Percentiles rank a stretch among this genome's conserved stretches.
phyloP scores from a whole-genome alignment of 2,329 filamentous ascomycete genomes.

The Rhexocercosporidium sp. region DNA sequence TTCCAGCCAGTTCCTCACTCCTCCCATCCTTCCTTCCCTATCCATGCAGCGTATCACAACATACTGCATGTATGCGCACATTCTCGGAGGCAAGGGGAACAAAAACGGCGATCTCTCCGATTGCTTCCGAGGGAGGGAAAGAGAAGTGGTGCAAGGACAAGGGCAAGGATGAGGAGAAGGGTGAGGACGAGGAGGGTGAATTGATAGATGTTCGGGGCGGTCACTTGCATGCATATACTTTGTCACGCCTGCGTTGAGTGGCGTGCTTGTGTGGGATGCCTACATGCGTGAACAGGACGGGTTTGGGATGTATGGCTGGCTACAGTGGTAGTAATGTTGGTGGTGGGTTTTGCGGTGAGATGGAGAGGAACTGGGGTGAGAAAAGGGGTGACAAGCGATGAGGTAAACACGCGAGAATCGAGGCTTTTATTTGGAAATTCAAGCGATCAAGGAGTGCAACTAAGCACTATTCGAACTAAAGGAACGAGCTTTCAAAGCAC shows the following conservation, averaged over 20 bases:
- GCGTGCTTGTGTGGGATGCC: background rate
- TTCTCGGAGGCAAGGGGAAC: background rate
- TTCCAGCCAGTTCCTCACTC: too few relatives aligned
- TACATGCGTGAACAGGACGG: constrained; percentile 11
- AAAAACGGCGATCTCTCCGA: background rate
- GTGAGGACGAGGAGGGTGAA: background rate
- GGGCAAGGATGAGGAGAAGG: too few relatives aligned
- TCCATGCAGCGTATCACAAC: background rate
- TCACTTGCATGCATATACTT: constrained; percentile 12
- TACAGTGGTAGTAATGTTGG: too few relatives aligned
- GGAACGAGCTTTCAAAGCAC: background rate
- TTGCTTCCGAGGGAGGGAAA: background rate
- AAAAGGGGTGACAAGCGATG: background rate
- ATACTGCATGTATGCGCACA: background rate
- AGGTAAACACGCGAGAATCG: background rate
- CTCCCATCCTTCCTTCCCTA: background rate
- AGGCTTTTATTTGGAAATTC: background rate
- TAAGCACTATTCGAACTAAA: too few relatives aligned
- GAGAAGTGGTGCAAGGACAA: background rate
- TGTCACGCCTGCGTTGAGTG: background rate
- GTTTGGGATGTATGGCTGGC: background rate
- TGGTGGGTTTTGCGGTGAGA: background rate
- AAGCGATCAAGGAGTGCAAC: too few relatives aligned
- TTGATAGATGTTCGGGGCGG: constrained; percentile 1
- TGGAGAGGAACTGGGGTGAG: background rate